These are phyloP conservation scores for Phytopythium litorale DNA, from an alignment of 352 stramenopile genomes.

Conservation along the genomic window DNA sequence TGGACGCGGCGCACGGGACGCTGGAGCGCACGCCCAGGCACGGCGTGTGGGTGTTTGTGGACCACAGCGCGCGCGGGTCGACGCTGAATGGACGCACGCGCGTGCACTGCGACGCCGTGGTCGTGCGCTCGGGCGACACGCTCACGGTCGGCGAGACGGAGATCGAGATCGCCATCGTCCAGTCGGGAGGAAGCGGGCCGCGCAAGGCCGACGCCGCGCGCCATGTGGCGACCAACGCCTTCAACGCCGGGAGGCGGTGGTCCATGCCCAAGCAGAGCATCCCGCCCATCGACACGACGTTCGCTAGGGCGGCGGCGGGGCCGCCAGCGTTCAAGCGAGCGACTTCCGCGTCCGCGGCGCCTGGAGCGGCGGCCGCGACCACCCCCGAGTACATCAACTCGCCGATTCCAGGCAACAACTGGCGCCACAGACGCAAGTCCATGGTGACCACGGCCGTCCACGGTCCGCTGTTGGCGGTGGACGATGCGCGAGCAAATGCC, in stretches of 20 bases:
- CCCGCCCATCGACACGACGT: slow-evolving; percentile 28
- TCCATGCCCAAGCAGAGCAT: slow-evolving; percentile 18
- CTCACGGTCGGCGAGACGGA: slow-evolving; percentile 54
- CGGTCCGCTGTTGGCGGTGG: background rate
- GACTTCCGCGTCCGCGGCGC: background rate
- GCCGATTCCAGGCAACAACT: slow-evolving; percentile 36
- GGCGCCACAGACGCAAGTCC: slow-evolving; percentile 46
- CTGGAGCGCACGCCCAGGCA: slow-evolving; percentile 41
- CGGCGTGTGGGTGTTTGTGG: slow-evolving; percentile 73
- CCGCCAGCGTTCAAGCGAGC: slow-evolving; percentile 4
- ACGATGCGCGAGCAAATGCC: background rate
- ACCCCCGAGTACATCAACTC: slow-evolving; percentile 58
- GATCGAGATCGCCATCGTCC: slow-evolving; percentile 36
- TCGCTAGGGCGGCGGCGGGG: background rate
- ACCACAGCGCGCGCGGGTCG: slow-evolving; percentile 59
- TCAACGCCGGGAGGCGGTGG: slow-evolving; percentile 6
- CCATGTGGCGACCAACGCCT: slow-evolving; percentile 2
- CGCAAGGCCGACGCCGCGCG: slow-evolving; percentile 10
- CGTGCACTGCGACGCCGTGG: slow-evolving; percentile 43
- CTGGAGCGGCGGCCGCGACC: slow-evolving; percentile 2
- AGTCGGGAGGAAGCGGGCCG: background rate
- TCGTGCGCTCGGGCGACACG: slow-evolving; percentile 55
- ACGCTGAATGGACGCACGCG: slow-evolving; percentile 31
- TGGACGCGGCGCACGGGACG: slow-evolving; percentile 38
- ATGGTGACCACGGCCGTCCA: slow-evolving; percentile 34